phyloP scores from a whole-genome alignment of 2,329 filamentous ascomycete species.

The Phialemoniopsis sp. region DNA sequence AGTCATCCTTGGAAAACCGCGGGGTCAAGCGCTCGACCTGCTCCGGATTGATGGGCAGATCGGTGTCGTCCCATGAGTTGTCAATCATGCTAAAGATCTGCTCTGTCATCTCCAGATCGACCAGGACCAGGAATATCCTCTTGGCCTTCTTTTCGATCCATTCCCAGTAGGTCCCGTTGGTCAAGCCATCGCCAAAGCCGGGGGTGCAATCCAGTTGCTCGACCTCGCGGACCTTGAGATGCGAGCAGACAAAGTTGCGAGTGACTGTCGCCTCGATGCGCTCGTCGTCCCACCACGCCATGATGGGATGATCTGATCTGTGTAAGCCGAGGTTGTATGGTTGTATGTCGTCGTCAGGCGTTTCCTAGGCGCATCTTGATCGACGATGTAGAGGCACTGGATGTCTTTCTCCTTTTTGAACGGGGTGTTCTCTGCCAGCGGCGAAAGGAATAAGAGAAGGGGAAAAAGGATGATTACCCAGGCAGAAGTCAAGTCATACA shows the following conservation, averaged over 20 bases:
- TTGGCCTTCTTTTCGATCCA: slow-evolving; percentile 70
- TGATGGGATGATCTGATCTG: slow-evolving; percentile 8
- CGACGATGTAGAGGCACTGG: no score
- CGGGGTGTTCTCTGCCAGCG: no score
- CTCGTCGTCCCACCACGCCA: slow-evolving; percentile 65
- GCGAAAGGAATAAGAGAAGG: no score
- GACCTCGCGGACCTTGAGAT: slow-evolving; percentile 60
- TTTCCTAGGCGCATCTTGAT: no score
- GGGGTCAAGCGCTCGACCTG: slow-evolving; percentile 61
- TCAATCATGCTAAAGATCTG: slow-evolving; percentile 74
- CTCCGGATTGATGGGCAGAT: slow-evolving; percentile 65
- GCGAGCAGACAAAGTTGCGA: slow-evolving; percentile 60
- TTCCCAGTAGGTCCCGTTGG: slow-evolving; percentile 73
- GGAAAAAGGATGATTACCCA: no score
- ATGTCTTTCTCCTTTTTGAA: no score
- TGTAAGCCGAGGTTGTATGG: neutral
- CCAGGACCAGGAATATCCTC: slow-evolving; percentile 66
- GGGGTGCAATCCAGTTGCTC: slow-evolving; percentile 58
- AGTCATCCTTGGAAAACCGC: slow-evolving; percentile 54
- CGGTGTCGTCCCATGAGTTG: slow-evolving; percentile 72
- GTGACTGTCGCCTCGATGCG: slow-evolving; percentile 68
- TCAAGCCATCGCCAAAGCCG: slow-evolving; percentile 63
- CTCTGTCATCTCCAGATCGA: slow-evolving; percentile 65
- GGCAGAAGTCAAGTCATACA: no score
- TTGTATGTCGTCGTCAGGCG: neutral